These are phyloP conservation scores for Ambispora gerdemannii DNA, from an alignment of 192 early-diverging fungal genomes.

Conservation along the genomic window DNA sequence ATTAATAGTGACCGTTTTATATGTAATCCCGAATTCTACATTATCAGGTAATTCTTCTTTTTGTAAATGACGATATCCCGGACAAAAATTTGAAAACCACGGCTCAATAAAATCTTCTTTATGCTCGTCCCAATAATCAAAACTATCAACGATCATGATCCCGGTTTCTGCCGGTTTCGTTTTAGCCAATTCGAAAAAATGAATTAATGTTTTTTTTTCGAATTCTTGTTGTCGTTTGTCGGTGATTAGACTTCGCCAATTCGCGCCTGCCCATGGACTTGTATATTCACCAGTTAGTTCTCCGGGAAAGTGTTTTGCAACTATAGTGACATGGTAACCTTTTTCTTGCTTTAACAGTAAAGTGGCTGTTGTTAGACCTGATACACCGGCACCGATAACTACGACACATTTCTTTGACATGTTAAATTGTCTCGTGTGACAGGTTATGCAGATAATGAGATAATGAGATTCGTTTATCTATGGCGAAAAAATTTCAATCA, in stretches of 20 bases:
- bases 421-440: no score
- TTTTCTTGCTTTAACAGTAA: constrained; percentile 46
- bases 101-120: constrained; percentile 54
- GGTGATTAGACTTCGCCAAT: constrained; percentile 48
- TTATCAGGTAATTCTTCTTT: constrained; percentile 50
- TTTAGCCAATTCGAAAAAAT: constrained; percentile 40
- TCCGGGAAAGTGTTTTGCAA: constrained; percentile 56
- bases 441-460: no score
- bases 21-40: constrained; percentile 57
- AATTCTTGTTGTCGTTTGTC: constrained; percentile 44
- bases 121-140: constrained; percentile 57
- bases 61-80: constrained; percentile 46
- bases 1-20: constrained; percentile 66
- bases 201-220: constrained; percentile 38
- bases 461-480: no score
- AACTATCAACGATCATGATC: constrained; percentile 48
- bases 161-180: constrained; percentile 40
- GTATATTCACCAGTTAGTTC: constrained; percentile 51
- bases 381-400: constrained; percentile 73
- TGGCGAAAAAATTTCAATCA: no score
- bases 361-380: constrained; percentile 71
- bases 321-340: constrained; percentile 56
- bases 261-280: constrained; percentile 51
- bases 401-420: constrained; percentile 29
- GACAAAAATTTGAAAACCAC: constrained; percentile 56